phyloP scores from a whole-genome alignment of 306 rosid genomes.

The Oxytropis ochrocephala region DNA sequence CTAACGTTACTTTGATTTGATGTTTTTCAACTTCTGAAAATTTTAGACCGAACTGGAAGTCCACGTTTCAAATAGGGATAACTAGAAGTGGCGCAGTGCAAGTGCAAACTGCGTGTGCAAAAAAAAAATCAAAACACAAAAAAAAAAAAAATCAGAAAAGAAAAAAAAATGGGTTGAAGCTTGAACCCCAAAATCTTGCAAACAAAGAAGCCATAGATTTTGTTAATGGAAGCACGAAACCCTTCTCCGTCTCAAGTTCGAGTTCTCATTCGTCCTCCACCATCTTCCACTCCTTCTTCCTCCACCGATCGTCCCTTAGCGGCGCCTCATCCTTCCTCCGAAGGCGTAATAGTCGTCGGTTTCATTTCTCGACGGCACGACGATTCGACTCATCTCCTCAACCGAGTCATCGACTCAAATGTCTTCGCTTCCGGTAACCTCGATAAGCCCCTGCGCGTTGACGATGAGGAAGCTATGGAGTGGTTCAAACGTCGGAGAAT shows the following conservation, averaged over 20 bases:
- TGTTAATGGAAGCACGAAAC: conserved; percentile 41
- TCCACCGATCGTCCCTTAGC: conserved; percentile 31
- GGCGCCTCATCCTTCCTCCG: conserved; percentile 38
- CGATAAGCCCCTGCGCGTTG: conserved; percentile 39
- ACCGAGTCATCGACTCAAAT: conserved; percentile 70
- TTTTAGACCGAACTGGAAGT: conserved; percentile 13
- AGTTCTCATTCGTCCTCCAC: conserved; percentile 65
- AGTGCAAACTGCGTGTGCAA: background rate
- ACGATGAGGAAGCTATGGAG: conserved; percentile 44
- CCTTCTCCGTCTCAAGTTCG: conserved; percentile 45
- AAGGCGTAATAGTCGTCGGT: conserved; percentile 77
- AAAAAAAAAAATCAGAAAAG: background rate
- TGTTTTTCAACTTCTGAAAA: background rate
- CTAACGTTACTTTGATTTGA: background rate
- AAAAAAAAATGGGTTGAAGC: background rate
- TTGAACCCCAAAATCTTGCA: background rate
- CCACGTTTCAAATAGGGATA: background rate
- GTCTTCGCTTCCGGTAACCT: conserved; percentile 71
- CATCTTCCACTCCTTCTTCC: conserved; percentile 22
- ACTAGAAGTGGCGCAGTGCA: background rate
- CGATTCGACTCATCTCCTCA: conserved; percentile 54
- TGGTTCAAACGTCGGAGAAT: conserved; percentile 70
- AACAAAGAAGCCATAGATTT: background rate
- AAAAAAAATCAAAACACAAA: background rate
- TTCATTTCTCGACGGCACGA: conserved; percentile 52